Percentiles rank a stretch among this genome's conserved stretches.
These are phyloP conservation scores for Gynochthodes officinalis DNA, from an alignment of 257 asterid genomes.

Conservation along the genomic window DNA sequence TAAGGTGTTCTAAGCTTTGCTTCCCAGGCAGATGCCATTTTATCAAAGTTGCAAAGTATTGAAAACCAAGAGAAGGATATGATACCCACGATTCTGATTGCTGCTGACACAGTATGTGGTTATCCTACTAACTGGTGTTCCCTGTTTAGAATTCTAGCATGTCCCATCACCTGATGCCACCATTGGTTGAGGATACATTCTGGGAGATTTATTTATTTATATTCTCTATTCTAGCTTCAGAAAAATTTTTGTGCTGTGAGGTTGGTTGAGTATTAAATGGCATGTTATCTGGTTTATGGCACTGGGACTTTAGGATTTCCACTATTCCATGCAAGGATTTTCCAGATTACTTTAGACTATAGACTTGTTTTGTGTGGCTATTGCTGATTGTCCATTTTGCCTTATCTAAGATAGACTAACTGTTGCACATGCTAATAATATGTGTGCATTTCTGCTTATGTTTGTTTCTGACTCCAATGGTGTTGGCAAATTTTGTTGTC, in stretches of 20 bases:
- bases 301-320: background rate
- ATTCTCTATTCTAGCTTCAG: background rate
- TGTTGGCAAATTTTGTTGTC: background rate
- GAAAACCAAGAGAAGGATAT: slow-evolving; percentile 47
- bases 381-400: background rate
- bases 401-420: background rate
- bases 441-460: background rate
- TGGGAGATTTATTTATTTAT: background rate
- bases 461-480: background rate
- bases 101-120: slow-evolving; percentile 87
- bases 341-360: background rate
- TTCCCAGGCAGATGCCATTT: slow-evolving; percentile 79
- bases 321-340: background rate
- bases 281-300: background rate
- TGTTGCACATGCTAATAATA: background rate
- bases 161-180: slow-evolving; percentile 11
- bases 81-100: slow-evolving; percentile 52
- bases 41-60: slow-evolving; percentile 42
- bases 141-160: background rate
- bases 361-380: background rate
- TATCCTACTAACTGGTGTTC: slow-evolving; percentile 2
- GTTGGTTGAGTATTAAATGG: slow-evolving; percentile 1
- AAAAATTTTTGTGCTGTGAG: background rate
- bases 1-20: slow-evolving; percentile 27
- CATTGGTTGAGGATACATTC: slow-evolving; percentile 3